Evolutionary conservation across 1,284 basidiomycete genomes (phyloP), one percentile per base, ranked within the genome.

Genomic region (Anthracocystis setariae): DNA sequence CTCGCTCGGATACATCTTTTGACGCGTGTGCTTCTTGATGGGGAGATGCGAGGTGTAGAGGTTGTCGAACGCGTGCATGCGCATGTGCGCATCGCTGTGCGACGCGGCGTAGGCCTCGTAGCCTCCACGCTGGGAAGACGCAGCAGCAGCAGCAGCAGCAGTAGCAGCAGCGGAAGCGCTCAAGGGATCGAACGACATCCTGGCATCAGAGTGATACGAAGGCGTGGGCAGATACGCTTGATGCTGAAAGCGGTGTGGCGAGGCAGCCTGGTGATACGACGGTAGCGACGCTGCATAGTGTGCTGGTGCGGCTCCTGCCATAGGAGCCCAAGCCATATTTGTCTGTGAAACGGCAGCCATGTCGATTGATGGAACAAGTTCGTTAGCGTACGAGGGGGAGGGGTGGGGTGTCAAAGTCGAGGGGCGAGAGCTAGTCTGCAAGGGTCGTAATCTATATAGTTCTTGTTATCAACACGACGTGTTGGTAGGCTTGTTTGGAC

Each of bases 1-100:
- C 33, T 58, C 63, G 40, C n/a, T 48, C 21, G 51, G 52, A 32
- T 62, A 62, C 45, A 51, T 48, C 15, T 47, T 51, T 4, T 32
- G 13, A 21, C 51, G 56, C 0, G 39, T 48, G 9, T 56, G 63
- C 13, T 53, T 53, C 18, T 51, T 58, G 49, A 33, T 32, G 12
- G 43, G 51, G 21, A 54, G 33, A n/a, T 52, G 51, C 0, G 51
- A 46, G 12, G 44, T 54, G 24, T 54, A 54, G 8, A 54, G 33
- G 7, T 17, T 33, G 35, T 46, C 51, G n/a, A 54, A 29, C 27
- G 13, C 3, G 15, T 46, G 44, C 3, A 21, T 18, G 8, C 51
- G 43, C 21, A 54, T 15, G n/a, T 54, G 42, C 8, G 40, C 23
- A 9, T 46, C 35, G 29, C 13, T 32, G 32, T n/a, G 50, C 13